A percentile compares a stretch with the other conserved stretches of the same genome.
These are phyloP conservation scores for Colletotrichum nymphaeae DNA, from an alignment of 2,329 filamentous ascomycete species.

Conservation along the genomic window DNA sequence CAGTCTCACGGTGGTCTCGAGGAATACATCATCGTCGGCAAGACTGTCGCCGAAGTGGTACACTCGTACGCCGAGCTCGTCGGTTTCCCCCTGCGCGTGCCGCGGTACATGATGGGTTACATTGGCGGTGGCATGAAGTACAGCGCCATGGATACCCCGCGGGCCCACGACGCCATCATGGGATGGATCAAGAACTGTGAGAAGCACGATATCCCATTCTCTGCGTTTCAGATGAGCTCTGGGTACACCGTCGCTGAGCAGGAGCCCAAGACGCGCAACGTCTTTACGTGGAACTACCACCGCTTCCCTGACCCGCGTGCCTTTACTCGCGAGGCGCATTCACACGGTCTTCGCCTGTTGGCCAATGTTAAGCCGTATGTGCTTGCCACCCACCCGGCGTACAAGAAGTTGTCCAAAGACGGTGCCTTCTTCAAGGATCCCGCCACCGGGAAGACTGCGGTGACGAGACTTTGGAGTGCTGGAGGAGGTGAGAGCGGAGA, in stretches of 20 bases:
- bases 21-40: conserved; percentile 75
- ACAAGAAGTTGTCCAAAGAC: conserved; percentile 66
- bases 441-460: conserved; percentile 60
- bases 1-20: conserved; percentile 80
- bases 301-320: conserved; percentile 76
- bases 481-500: conserved; percentile 77
- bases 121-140: conserved; percentile 73
- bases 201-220: conserved; percentile 75
- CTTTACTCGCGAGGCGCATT: conserved; percentile 72
- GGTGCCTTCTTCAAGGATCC: conserved; percentile 74
- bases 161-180: conserved; percentile 68
- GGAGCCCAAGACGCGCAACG: conserved; percentile 76
- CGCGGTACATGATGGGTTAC: conserved; percentile 80
- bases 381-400: conserved; percentile 74
- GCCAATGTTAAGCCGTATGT: conserved; percentile 82
- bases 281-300: conserved; percentile 78
- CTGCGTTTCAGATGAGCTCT: conserved; percentile 78
- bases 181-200: conserved; percentile 71
- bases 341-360: conserved; percentile 73
- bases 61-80: conserved; percentile 74
- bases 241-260: conserved; percentile 77
- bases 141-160: conserved; percentile 60
- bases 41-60: conserved; percentile 74
- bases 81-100: conserved; percentile 75
- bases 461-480: conserved; percentile 77